Percentiles rank a stretch among this genome's conserved stretches.
Conservation (phyloP, 495 filamentous ascomycete genomes). For the Pseudotulostoma volvatum region DNA sequence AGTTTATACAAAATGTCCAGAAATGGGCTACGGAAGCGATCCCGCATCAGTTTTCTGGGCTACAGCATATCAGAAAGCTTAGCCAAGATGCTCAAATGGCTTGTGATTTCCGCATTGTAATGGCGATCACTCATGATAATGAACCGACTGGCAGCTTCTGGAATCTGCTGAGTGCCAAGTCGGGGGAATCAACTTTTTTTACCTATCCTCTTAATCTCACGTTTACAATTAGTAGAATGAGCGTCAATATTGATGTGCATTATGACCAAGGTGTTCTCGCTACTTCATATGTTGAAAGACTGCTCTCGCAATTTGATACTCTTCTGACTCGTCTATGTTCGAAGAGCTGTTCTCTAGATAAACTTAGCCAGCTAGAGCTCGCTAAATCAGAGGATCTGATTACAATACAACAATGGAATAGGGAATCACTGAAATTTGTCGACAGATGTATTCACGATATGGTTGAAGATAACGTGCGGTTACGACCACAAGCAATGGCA, state of each 20-base stretch:
- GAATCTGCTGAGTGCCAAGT: constrained; percentile 8
- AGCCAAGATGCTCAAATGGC: constrained; percentile 37
- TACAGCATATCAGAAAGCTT: constrained; percentile 40
- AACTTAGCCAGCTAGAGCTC: constrained; percentile 3
- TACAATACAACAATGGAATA: constrained; percentile 9
- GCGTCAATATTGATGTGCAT: constrained; percentile 34
- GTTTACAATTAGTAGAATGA: constrained; percentile 29
- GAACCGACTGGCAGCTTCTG: constrained; percentile 2
- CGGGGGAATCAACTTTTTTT: constrained; percentile 34
- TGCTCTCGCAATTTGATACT: constrained; percentile 16
- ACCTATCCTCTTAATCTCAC: constrained; percentile 39
- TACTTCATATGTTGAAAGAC: constrained; percentile 12
- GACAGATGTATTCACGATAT: constrained; percentile 7
- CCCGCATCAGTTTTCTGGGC: constrained; percentile 39
- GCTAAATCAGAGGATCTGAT: constrained; percentile 4
- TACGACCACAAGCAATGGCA: constrained; percentile 8
- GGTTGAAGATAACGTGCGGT: constrained; percentile 6
- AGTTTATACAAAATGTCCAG: constrained; percentile 23
- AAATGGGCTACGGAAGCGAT: constrained; percentile 28
- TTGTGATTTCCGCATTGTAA: constrained; percentile 37
- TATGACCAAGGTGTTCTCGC: constrained; percentile 29
- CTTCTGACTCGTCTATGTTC: constrained; percentile 4
- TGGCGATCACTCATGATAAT: constrained; percentile 20
- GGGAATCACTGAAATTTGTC: background rate
- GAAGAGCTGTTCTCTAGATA: background rate